A percentile compares a stretch with the other conserved stretches of the same genome.
phyloP scores from a whole-genome alignment of 1,284 basidiomycete species.

The Fomitopsis betulina region DNA sequence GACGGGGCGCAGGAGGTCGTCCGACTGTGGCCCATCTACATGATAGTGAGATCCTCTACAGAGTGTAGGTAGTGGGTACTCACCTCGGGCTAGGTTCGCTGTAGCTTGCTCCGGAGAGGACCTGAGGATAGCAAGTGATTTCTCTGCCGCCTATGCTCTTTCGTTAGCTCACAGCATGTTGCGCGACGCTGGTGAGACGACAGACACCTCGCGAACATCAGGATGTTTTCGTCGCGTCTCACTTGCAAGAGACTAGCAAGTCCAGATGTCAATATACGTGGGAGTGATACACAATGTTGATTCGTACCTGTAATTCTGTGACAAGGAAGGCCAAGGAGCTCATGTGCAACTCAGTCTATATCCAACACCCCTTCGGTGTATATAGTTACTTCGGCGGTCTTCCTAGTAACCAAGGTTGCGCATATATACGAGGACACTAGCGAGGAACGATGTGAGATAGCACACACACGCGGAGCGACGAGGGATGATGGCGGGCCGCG shows the following conservation, averaged over 20 bases:
- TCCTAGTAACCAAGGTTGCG: too few relatives aligned
- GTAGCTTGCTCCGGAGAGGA: slow-evolving; percentile 69
- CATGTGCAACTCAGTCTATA: background rate
- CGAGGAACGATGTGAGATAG: too few relatives aligned
- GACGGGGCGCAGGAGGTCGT: slow-evolving; percentile 83
- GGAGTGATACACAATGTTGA: background rate
- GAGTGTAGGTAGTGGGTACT: slow-evolving; percentile 16
- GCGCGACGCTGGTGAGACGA: background rate
- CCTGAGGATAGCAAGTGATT: slow-evolving; percentile 75
- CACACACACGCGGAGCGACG: too few relatives aligned
- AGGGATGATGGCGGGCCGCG: background rate
- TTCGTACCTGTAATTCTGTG: slow-evolving; percentile 47
- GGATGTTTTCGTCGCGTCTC: slow-evolving; percentile 81
- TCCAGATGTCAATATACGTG: too few relatives aligned
- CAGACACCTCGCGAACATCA: slow-evolving; percentile 74
- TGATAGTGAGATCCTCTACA: background rate
- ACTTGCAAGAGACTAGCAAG: slow-evolving; percentile 60
- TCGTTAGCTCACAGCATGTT: background rate
- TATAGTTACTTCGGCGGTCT: too few relatives aligned
- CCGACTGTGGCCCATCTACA: slow-evolving; percentile 74
- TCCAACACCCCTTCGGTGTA: background rate
- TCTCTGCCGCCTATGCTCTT: slow-evolving; percentile 70
- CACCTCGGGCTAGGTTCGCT: slow-evolving; percentile 59
- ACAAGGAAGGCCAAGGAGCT: slow-evolving; percentile 37
- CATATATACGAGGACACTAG: too few relatives aligned